Percentiles rank a stretch among this genome's conserved stretches.
phyloP scores from a whole-genome alignment of 2,329 filamentous ascomycete species.

The Endocalyx cinctus region DNA sequence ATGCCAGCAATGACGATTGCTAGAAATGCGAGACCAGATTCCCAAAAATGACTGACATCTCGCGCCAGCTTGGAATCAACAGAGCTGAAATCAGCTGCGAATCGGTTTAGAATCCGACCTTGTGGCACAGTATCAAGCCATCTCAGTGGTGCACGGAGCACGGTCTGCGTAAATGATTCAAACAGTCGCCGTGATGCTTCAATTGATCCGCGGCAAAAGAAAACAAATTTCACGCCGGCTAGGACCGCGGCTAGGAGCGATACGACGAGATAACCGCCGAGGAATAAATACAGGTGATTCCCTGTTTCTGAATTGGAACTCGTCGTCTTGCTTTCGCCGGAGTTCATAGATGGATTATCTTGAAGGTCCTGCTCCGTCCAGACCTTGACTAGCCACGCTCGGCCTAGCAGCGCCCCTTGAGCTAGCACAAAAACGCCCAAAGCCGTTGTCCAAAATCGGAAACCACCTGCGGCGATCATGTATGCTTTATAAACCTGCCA shows the following conservation, averaged over 20 bases:
- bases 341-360: slow-evolving; percentile 44
- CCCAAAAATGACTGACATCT: slow-evolving; percentile 57
- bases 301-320: slow-evolving; percentile 23
- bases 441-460: slow-evolving; percentile 54
- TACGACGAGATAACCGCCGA: slow-evolving; percentile 62
- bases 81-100: slow-evolving; percentile 71
- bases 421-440: slow-evolving; percentile 50
- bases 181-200: slow-evolving; percentile 67
- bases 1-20: slow-evolving; percentile 63
- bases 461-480: slow-evolving; percentile 60
- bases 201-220: slow-evolving; percentile 61
- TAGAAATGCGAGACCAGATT: slow-evolving; percentile 56
- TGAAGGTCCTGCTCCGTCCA: slow-evolving; percentile 51
- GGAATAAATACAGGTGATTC: slow-evolving; percentile 55
- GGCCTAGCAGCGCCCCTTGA: slow-evolving; percentile 51
- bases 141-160: slow-evolving; percentile 67
- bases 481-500: slow-evolving; percentile 64
- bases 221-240: slow-evolving; percentile 58
- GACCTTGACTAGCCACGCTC: slow-evolving; percentile 60
- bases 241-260: slow-evolving; percentile 53
- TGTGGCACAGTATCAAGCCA: slow-evolving; percentile 79
- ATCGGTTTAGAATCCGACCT: slow-evolving; percentile 71
- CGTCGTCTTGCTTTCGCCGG: slow-evolving; percentile 35
- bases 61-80: slow-evolving; percentile 65
- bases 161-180: slow-evolving; percentile 57